phyloP scores from a whole-genome alignment of 116 monocot genomes.

The Papilionanthe hybrid region DNA sequence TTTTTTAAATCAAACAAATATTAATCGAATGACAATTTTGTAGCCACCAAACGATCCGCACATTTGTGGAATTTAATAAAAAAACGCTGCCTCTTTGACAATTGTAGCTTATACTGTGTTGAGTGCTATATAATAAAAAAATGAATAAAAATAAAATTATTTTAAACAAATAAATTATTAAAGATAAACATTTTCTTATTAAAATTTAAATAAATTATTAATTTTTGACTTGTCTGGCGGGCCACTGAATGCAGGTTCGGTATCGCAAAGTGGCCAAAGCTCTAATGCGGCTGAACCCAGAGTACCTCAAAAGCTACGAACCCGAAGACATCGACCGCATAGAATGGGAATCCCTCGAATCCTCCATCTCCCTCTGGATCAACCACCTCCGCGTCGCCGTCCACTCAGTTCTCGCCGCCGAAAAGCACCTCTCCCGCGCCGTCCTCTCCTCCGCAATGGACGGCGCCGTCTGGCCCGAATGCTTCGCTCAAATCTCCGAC shows the following conservation, averaged over 20 bases:
- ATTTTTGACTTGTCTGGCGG: no score
- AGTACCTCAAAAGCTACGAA: conserved; percentile 34
- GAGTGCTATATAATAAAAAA: no score
- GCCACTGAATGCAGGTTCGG: conserved; percentile 26
- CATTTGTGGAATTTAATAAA: no score
- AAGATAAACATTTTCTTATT: no score
- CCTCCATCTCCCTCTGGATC: conserved; percentile 46
- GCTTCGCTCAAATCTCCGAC: conserved; percentile 53
- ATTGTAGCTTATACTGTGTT: no score
- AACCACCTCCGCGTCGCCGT: conserved; percentile 43
- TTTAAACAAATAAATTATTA: not conserved
- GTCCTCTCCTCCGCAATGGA: conserved; percentile 30
- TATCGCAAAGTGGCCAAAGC: conserved; percentile 52
- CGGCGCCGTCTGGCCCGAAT: conserved; percentile 46
- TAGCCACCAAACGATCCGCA: no score
- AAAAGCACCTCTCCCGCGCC: conserved; percentile 37
- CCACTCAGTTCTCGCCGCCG: conserved; percentile 21
- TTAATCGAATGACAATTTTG: no score
- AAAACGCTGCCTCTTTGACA: no score
- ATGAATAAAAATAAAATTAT: no score
- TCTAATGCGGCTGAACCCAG: conserved; percentile 48
- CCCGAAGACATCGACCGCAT: conserved; percentile 54
- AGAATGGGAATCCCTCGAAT: conserved; percentile 45
- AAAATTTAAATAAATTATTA: no score
- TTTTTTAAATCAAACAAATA: no score